Conservation (phyloP, 257 asterid genomes). For the Petrea volubilis region DNA sequence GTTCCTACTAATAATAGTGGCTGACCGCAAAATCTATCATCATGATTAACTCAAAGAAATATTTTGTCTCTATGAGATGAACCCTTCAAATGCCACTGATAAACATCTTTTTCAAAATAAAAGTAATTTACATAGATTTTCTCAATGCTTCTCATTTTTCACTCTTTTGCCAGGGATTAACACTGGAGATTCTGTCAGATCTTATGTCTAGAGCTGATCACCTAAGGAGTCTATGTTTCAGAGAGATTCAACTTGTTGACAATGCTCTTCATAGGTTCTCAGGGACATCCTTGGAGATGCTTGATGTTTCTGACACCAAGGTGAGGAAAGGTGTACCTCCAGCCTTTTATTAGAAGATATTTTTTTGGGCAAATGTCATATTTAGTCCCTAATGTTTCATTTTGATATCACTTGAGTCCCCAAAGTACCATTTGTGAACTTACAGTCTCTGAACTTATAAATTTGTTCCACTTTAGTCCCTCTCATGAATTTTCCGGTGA, state of each 20-base stretch:
- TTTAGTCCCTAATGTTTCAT: too few species aligned
- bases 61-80: not conserved
- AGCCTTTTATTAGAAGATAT: conserved; percentile 7
- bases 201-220: conserved; percentile 54
- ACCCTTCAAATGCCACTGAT: not conserved
- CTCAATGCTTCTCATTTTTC: conserved; percentile 11
- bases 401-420: too few species aligned
- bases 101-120: not conserved
- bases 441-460: too few species aligned
- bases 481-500: too few species aligned
- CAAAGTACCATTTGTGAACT: too few species aligned
- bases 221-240: conserved; percentile 68
- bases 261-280: conserved; percentile 53
- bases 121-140: not conserved
- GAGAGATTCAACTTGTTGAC: conserved; percentile 62
- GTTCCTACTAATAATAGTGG: not conserved
- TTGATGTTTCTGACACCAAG: conserved; percentile 86
- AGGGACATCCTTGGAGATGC: conserved; percentile 75
- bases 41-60: not conserved
- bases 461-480: too few species aligned
- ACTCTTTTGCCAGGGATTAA: conserved; percentile 50
- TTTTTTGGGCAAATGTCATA: too few species aligned
- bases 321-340: conserved; percentile 34
- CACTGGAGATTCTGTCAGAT: conserved; percentile 50
- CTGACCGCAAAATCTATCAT: not conserved